Evolutionary conservation across 306 rosid species (phyloP), one percentile per base, ranked within the genome.

Genomic region (Datisca glomerata): DNA sequence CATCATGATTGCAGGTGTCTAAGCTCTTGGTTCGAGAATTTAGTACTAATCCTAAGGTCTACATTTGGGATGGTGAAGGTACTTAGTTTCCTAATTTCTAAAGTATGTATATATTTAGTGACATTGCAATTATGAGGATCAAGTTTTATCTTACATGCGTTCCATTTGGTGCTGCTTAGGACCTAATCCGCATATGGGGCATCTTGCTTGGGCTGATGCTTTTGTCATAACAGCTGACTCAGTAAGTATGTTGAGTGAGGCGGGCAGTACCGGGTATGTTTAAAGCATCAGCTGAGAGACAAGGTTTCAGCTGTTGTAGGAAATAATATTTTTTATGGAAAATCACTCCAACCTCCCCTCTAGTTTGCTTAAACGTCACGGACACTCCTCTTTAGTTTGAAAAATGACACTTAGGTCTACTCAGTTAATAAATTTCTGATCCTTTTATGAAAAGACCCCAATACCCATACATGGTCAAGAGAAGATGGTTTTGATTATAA

Each of bases 181-280:
- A 59, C 57, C 53, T 21, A 89, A 84, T 68, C 98, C 93, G 20
- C 95, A 89, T 56, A 43, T 70, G 64, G 95, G 81, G 54, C 85
- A 84, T 78, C 63, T 89, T 24, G 86, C 92, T 23, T 80, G 81
- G 74, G 92, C 86, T 27, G 82, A 78, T 68, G 95, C 93, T 50
- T 84, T 89, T 61, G 81, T 84, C 56, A 73, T 89, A 59, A 89
- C 92, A 4, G 93, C 93, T 43, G 96, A 84, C 68, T 84, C 96
- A 25, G 86, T 84, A 40, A 89, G 93, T 58, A 80, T 80, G 98
- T 59, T 89, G 77, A 84, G 95, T 65, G 95, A 84, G 76, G 93
- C 91, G 56, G 77, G 98, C 63, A 77, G 84, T 54, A 89, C 84
- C 4, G 85, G 97, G 95, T 89, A 80, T 62, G 87, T 67, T 23